phyloP scores from a whole-genome alignment of 129 eudicot genomes.

The Ambrosia trifida region DNA sequence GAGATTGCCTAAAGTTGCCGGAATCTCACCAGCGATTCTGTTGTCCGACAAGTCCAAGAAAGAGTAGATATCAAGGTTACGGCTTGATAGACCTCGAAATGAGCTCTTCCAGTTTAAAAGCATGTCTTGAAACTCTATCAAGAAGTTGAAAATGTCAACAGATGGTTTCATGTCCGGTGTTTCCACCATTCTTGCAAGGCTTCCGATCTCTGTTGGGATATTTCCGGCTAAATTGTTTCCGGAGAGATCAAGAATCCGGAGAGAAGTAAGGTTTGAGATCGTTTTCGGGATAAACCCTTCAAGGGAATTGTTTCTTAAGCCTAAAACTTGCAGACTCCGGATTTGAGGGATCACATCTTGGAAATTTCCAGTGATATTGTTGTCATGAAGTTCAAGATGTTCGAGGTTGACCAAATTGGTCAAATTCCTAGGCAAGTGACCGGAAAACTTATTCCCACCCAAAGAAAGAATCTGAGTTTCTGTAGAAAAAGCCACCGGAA shows the following conservation, averaged over 20 bases:
- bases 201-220: conserved; percentile 42
- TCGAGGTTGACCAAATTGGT: conserved; percentile 43
- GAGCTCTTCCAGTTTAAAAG: conserved; percentile 63
- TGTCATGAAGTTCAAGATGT: conserved; percentile 66
- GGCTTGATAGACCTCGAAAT: conserved; percentile 44
- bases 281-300: conserved; percentile 42
- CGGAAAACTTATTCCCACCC: conserved; percentile 54
- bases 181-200: conserved; percentile 44
- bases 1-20: conserved; percentile 46
- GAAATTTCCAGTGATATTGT: conserved; percentile 40
- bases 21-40: conserved; percentile 44
- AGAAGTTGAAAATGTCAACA: conserved; percentile 36
- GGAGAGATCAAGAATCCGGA: conserved; percentile 60
- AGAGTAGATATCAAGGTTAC: conserved; percentile 51
- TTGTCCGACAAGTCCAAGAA: conserved; percentile 55
- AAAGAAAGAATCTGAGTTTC: conserved; percentile 48
- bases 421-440: conserved; percentile 48
- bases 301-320: conserved; percentile 51
- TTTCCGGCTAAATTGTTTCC: conserved; percentile 41
- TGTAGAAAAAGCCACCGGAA: conserved; percentile 42
- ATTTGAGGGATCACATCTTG: conserved; percentile 40
- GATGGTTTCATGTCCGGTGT: conserved; percentile 32
- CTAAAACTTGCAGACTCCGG: conserved; percentile 43
- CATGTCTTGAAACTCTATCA: conserved; percentile 44
- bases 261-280: conserved; percentile 42